phyloP scores from a whole-genome alignment of 75 land plant species.

The Isoetes taiwanensis region DNA sequence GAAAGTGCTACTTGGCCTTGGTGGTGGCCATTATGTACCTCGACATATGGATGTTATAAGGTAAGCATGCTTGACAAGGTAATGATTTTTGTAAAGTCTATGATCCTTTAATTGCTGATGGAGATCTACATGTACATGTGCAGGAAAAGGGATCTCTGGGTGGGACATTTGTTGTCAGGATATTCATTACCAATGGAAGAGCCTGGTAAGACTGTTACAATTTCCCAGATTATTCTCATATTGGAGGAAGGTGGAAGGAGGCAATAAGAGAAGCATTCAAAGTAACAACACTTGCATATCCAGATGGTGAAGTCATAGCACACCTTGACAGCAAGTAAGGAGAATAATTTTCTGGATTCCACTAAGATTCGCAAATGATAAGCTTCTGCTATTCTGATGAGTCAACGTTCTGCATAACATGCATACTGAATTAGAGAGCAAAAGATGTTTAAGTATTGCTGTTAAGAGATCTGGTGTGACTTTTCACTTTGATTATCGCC shows the following conservation, averaged over 20 bases:
- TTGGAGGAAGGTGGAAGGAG: constrained; percentile 70
- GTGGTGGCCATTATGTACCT: constrained; percentile 88
- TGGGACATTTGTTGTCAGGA: constrained; percentile 80
- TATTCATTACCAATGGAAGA: constrained; percentile 88
- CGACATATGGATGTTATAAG: constrained; percentile 62
- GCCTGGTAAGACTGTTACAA: constrained; percentile 27
- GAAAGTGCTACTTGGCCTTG: constrained; percentile 67
- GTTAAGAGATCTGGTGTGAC: too few species aligned
- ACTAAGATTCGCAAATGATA: too few species aligned
- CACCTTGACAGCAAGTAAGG: constrained; percentile 80
- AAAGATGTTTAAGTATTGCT: too few species aligned
- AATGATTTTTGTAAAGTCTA: too few species aligned
- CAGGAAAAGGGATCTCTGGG: constrained; percentile 76
- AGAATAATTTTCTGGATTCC: too few species aligned
- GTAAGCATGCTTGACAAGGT: too few species aligned
- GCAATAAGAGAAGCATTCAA: constrained; percentile 52
- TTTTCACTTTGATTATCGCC: neutral
- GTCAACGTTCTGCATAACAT: too few species aligned
- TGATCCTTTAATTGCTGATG: too few species aligned
- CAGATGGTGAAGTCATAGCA: constrained; percentile 67
- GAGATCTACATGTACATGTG: too few species aligned
- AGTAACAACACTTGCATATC: constrained; percentile 51
- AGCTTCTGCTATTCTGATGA: too few species aligned
- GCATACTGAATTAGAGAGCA: too few species aligned
- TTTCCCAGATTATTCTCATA: constrained; percentile 11